Conservation (phyloP, 371 early-diverging fungal species). For the Syncephalastrum sp. region DNA sequence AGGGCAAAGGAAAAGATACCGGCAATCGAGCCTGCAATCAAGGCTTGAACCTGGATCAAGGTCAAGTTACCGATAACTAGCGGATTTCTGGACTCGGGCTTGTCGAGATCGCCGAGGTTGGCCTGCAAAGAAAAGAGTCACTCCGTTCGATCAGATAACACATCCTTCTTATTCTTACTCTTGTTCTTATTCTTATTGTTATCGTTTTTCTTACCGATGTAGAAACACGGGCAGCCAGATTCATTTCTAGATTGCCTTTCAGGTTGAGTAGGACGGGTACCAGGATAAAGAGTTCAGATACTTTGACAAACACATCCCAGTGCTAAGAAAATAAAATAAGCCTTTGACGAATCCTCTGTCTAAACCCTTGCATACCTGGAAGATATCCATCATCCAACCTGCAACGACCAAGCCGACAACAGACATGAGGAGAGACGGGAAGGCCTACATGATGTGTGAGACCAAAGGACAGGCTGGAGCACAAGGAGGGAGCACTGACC, state of each 20-base stretch:
- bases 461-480: neutral
- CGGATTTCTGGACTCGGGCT: conserved; percentile 41
- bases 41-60: conserved; percentile 71
- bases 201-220: conserved; percentile 75
- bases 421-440: conserved; percentile 74
- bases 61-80: conserved; percentile 70
- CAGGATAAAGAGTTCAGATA: conserved; percentile 82
- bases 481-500: conserved; percentile 11
- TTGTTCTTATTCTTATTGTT: neutral
- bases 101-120: conserved; percentile 66
- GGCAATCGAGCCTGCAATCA: conserved; percentile 68
- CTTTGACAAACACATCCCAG: conserved; percentile 69
- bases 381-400: conserved; percentile 73
- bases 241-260: conserved; percentile 91
- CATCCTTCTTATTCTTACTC: too few species aligned
- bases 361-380: conserved; percentile 51
- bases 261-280: conserved; percentile 83
- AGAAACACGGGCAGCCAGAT: conserved; percentile 79
- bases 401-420: conserved; percentile 73
- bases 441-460: conserved; percentile 50
- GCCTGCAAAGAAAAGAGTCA: conserved; percentile 35
- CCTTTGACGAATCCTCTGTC: too few species aligned
- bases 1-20: conserved; percentile 67
- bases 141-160: neutral
- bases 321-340: conserved; percentile 37